Evolutionary conservation across 495 filamentous ascomycete genomes (phyloP).

Genomic region (Penicillium fimorum): DNA sequence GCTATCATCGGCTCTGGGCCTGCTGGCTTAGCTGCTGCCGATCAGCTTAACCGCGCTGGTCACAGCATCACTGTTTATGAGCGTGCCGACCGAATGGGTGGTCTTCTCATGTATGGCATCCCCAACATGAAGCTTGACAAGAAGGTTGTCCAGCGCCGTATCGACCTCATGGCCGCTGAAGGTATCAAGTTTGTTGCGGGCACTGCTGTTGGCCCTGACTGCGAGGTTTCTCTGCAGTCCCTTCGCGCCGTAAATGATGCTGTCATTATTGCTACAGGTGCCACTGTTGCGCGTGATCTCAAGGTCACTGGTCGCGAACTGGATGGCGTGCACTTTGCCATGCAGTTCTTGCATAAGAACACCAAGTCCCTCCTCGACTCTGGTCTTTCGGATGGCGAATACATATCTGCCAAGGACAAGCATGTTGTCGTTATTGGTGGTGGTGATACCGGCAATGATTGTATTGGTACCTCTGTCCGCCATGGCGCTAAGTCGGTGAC

Average conservation of each 20-base stretch:
- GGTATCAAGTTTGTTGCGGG: slow-evolving; percentile 81
- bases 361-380: slow-evolving; percentile 98
- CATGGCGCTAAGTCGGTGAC: slow-evolving; percentile 95
- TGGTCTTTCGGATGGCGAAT: slow-evolving; percentile 76
- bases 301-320: slow-evolving; percentile 90
- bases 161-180: slow-evolving; percentile 94
- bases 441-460: slow-evolving; percentile 99
- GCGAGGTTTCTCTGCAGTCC: slow-evolving; percentile 64
- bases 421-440: slow-evolving; percentile 97
- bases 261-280: slow-evolving; percentile 93
- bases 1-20: slow-evolving; percentile 95
- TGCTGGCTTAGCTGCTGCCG: slow-evolving; percentile 85
- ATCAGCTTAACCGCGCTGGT: slow-evolving; percentile 93
- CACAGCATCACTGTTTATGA: slow-evolving; percentile 94
- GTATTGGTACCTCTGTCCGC: slow-evolving; percentile 96
- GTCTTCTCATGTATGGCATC: slow-evolving; percentile 97
- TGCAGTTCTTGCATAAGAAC: slow-evolving; percentile 98
- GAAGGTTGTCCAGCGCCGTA: slow-evolving; percentile 92
- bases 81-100: slow-evolving; percentile 88
- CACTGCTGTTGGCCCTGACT: slow-evolving; percentile 75
- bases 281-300: slow-evolving; percentile 94
- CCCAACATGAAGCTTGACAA: slow-evolving; percentile 99
- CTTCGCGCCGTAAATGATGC: slow-evolving; percentile 78
- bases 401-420: slow-evolving; percentile 97
- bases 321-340: slow-evolving; percentile 94